Percentiles rank a stretch among this genome's conserved stretches.
phyloP scores from a whole-genome alignment of 2,329 filamentous ascomycete species.

The Fusarium temperatum region DNA sequence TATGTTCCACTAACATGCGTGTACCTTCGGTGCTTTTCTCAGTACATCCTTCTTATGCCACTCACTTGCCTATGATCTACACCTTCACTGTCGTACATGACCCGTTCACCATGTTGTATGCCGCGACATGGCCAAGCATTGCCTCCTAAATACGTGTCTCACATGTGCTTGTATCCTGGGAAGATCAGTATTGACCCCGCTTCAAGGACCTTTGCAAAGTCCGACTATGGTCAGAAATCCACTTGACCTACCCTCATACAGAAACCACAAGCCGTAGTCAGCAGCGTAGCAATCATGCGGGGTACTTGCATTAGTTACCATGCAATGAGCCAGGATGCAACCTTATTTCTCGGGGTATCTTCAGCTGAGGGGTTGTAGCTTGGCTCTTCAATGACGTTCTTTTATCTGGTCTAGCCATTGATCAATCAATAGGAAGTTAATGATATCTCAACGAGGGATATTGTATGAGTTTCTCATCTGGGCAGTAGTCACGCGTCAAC shows the following conservation, averaged over 20 bases:
- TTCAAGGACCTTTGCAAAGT: neutral
- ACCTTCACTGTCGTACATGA: neutral
- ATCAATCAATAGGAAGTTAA: neutral
- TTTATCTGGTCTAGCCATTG: neutral
- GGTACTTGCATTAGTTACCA: neutral
- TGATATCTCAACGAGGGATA: neutral
- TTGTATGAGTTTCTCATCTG: too few species aligned
- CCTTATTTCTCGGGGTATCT: neutral
- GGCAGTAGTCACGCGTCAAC: accelerated
- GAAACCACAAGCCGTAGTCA: neutral
- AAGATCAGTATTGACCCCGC: neutral
- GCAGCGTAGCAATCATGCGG: neutral
- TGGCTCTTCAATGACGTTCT: accelerated
- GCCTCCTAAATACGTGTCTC: neutral
- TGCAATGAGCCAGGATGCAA: neutral
- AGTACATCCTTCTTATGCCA: neutral
- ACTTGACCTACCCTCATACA: neutral
- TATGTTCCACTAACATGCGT: neutral
- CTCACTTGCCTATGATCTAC: neutral
- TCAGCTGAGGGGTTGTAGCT: too few species aligned
- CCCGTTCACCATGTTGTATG: neutral
- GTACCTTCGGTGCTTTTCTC: neutral
- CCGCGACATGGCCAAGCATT: too few species aligned
- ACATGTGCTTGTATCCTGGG: neutral
- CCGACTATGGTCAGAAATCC: neutral